Conservation (phyloP, 495 filamentous ascomycete genomes). For the Neurospora sp. region DNA sequence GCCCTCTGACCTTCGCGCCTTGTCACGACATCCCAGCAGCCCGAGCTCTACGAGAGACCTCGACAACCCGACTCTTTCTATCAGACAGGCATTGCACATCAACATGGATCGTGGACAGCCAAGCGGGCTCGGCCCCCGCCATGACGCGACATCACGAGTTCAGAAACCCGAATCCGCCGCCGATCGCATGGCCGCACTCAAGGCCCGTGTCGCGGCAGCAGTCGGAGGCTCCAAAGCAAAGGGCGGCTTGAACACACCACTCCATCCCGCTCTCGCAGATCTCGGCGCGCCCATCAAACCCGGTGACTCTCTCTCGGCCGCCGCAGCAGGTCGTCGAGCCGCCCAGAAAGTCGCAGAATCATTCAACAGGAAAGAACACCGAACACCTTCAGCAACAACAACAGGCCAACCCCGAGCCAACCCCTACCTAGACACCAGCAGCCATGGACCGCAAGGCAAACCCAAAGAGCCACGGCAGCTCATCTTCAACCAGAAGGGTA, state of each 20-base stretch:
- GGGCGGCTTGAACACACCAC: conserved; percentile 78
- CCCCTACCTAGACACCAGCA: conserved; percentile 74
- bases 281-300: conserved; percentile 49
- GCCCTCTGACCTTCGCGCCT: background rate
- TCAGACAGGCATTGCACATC: background rate
- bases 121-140: conserved; percentile 41
- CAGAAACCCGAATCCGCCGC: conserved; percentile 45
- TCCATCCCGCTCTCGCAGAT: conserved; percentile 83
- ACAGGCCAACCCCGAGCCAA: conserved; percentile 47
- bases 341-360: conserved; percentile 7
- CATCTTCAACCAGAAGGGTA: conserved; percentile 90
- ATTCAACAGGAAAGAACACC: conserved; percentile 6
- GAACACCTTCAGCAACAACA: conserved; percentile 24
- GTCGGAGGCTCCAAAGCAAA: conserved; percentile 48
- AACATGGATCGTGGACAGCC: conserved; percentile 32
- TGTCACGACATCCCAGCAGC: background rate
- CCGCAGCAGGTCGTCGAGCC: conserved; percentile 16
- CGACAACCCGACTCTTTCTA: background rate
- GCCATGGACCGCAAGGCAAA: conserved; percentile 50
- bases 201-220: conserved; percentile 70
- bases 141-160: conserved; percentile 39
- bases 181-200: conserved; percentile 55
- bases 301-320: conserved; percentile 15
- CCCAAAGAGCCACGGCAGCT: conserved; percentile 62
- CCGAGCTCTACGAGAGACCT: background rate